Percentiles rank a stretch among this genome's conserved stretches.
Conservation (phyloP, 2,329 filamentous ascomycete genomes). For the Aciculosporium take region DNA sequence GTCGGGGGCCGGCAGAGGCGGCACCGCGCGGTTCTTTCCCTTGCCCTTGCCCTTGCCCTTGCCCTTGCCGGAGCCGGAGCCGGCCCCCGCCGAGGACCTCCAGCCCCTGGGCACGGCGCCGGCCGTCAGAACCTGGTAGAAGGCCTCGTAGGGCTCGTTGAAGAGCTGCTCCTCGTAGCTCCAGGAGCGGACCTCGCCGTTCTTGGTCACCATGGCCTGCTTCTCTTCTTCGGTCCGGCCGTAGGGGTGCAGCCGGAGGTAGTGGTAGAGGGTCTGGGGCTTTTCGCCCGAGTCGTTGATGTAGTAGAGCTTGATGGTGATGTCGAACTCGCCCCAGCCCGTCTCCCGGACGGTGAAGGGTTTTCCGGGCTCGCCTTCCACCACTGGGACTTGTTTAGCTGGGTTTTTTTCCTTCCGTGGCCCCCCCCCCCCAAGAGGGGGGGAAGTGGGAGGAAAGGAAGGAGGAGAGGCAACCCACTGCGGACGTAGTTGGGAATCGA, state of each 20-base stretch:
- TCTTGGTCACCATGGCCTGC: slow-evolving; percentile 41
- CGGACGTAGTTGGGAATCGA: slow-evolving; percentile 86
- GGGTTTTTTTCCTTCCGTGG: too few relatives aligned
- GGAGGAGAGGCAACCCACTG: slow-evolving; percentile 41
- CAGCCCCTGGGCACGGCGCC: slow-evolving; percentile 44
- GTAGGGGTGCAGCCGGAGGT: slow-evolving; percentile 80
- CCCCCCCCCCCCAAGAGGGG: too few relatives aligned
- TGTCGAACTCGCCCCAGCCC: slow-evolving; percentile 96
- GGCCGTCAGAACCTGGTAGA: slow-evolving; percentile 74
- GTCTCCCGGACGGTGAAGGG: slow-evolving; percentile 81
- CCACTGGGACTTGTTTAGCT: slow-evolving; percentile 26
- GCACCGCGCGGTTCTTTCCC: slow-evolving; percentile 27
- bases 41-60: slow-evolving; percentile 38
- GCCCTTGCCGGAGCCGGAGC: slow-evolving; percentile 34
- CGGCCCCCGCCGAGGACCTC: slow-evolving; percentile 24
- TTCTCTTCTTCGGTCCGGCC: slow-evolving; percentile 66
- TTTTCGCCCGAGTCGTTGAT: slow-evolving; percentile 80
- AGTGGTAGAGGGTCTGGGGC: slow-evolving; percentile 88
- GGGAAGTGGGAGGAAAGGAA: too few relatives aligned
- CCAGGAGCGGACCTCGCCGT: slow-evolving; percentile 58
- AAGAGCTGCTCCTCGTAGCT: slow-evolving; percentile 91
- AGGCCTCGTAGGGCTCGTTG: slow-evolving; percentile 88
- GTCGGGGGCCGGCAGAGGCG: slow-evolving; percentile 21
- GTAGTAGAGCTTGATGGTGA: slow-evolving; percentile 91
- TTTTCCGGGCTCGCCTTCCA: slow-evolving; percentile 55